These are phyloP conservation scores for Vigna unguiculata DNA, from an alignment of 306 rosid species.

Conservation along the genomic window DNA sequence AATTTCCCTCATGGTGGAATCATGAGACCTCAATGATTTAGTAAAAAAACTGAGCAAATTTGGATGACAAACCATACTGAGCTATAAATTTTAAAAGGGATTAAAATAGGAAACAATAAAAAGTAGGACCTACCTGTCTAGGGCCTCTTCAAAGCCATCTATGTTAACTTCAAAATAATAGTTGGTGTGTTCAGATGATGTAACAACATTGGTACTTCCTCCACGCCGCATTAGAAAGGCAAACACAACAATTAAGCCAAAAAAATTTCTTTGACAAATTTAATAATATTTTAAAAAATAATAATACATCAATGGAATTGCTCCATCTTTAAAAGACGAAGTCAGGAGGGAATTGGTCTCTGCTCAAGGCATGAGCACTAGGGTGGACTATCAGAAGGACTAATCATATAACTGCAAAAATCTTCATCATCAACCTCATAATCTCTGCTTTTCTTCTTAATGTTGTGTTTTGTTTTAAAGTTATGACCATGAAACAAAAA, in stretches of 20 bases:
- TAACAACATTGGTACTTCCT: constrained; percentile 87
- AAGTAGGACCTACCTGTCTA: constrained; percentile 74
- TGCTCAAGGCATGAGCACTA: too few relatives aligned
- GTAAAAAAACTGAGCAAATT: constrained; percentile 95
- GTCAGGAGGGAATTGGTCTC: too few relatives aligned
- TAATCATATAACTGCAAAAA: too few relatives aligned
- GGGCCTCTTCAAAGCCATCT: constrained; percentile 91
- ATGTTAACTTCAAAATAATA: constrained; percentile 77
- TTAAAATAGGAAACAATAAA: constrained; percentile 29
- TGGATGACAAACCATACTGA: constrained; percentile 48
- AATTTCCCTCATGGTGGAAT: constrained; percentile 95
- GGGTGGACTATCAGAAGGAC: too few relatives aligned
- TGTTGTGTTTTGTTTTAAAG: too few relatives aligned
- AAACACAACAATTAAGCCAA: constrained; percentile 19
- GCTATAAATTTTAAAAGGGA: constrained; percentile 13
- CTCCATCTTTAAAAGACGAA: constrained; percentile 22
- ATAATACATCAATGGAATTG: neutral
- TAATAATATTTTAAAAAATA: constrained; percentile 10
- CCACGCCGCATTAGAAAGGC: constrained; percentile 68
- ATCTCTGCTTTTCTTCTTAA: too few relatives aligned
- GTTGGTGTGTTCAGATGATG: constrained; percentile 76
- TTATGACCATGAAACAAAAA: too few relatives aligned
- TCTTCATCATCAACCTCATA: too few relatives aligned
- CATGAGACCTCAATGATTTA: constrained; percentile 91
- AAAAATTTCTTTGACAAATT: constrained; percentile 37